Percentiles rank a stretch among this genome's conserved stretches.
Evolutionary conservation across 164 flowering plant species (phyloP).

Genomic region (Malania oleifera): DNA sequence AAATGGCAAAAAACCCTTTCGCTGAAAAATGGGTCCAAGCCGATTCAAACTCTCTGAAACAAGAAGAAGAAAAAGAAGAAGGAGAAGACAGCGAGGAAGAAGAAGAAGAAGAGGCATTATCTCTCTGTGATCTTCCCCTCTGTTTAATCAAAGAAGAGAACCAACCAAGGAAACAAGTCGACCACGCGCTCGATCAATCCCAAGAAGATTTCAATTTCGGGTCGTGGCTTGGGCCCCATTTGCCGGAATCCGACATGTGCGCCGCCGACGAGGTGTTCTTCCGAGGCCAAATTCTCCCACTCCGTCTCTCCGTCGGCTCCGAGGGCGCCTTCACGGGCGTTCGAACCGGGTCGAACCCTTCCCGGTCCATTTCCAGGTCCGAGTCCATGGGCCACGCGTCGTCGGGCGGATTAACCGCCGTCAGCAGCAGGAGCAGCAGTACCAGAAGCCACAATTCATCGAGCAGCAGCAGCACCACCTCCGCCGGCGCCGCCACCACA

Average conservation of each 20-base stretch:
- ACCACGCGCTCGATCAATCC: background rate
- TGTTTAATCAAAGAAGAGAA: conserved; percentile 4
- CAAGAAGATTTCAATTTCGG: conserved; percentile 50
- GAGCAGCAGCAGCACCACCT: conserved; percentile 14
- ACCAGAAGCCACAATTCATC: conserved; percentile 34
- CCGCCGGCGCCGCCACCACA: conserved; percentile 8
- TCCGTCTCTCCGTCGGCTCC: conserved; percentile 55
- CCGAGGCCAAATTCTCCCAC: conserved; percentile 65
- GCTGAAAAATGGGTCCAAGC: conserved; percentile 6
- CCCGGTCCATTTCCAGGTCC: conserved; percentile 37
- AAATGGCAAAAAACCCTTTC: conserved; percentile 4
- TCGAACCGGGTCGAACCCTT: background rate
- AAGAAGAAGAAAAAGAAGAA: background rate
- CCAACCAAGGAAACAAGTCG: conserved; percentile 4
- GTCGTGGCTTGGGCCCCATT: conserved; percentile 21
- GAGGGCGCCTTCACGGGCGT: conserved; percentile 20
- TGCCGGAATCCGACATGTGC: conserved; percentile 46
- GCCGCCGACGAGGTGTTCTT: conserved; percentile 76
- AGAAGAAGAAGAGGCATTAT: conserved; percentile 47
- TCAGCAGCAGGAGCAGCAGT: conserved; percentile 49
- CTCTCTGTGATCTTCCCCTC: conserved; percentile 53
- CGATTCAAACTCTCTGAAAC: conserved; percentile 5
- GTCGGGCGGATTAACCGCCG: conserved; percentile 13
- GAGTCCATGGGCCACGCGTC: conserved; percentile 51
- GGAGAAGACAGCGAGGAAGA: conserved; percentile 9